Base-by-base conservation (phyloP, 2,329 filamentous ascomycete species). In the Alternaria arborescens region DNA sequence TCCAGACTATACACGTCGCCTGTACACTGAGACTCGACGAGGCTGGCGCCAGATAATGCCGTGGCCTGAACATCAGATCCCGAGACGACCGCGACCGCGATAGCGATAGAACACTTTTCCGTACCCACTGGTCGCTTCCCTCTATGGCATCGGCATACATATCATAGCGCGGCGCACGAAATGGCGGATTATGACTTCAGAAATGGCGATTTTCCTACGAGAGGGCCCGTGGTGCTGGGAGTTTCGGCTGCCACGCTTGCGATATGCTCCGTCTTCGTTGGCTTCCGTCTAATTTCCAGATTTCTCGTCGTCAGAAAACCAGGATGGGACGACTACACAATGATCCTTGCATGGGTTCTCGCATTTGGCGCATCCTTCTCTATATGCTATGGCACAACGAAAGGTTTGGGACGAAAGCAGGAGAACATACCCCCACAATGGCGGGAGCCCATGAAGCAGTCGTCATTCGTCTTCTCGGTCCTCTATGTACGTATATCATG, bases 281-380 rank as follows among this genome's bases (percentile, higher is more conserved):
- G 84, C 42, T 85, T 91, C 36, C 88, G 94, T 55, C 83, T 97
- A 67, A 80, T 92, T 42, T 93, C 91, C 61, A 87, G 93, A 28
- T 83, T 87, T 51, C 87, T 85, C 47, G 89, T 97, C 51, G 89
- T 97, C 57, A 87, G 87, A 68, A 88, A 86, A 55, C 80, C 93
- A 52, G 88, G 85, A 56, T 86, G 87, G 82, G 93, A 97, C 79
- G 94, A 97, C 82, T 91, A 89, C 78, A 87, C 91, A 70, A 95
- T 97, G 78, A 78, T 93, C 11, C 67, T 91, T 41, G 92, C 93
- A 56, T 97, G 93, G 94, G 78, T 88, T 41, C 76, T 93, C 47
- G 86, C 89, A 40, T 86, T 91, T 65, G 90, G 87, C 36, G 80
- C 92, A 40, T 88, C 87, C 20, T 86, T 91, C 62, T 83, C 88